Percentiles rank a stretch among this genome's conserved stretches.
phyloP scores from a whole-genome alignment of 2,329 filamentous ascomycete genomes.

The Pseudogymnoascus sp. region DNA sequence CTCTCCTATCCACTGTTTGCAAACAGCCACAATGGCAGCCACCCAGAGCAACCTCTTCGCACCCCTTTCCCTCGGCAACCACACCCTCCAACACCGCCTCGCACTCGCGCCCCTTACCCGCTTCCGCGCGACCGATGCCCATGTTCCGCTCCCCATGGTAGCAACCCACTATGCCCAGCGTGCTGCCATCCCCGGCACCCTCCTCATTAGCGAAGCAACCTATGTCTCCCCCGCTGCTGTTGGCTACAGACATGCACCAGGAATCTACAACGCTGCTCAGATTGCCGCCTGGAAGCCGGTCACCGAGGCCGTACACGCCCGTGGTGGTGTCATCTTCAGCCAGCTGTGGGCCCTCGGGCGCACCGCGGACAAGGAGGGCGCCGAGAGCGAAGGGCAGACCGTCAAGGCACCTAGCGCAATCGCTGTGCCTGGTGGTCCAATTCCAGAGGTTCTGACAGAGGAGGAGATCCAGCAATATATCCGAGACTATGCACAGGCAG shows the following conservation, averaged over 20 bases:
- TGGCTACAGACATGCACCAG: slow-evolving; percentile 43
- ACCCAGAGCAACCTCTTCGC: slow-evolving; percentile 29
- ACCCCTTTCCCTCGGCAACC: slow-evolving; percentile 33
- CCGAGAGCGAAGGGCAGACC: slow-evolving; percentile 12
- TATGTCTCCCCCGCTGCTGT: slow-evolving; percentile 38
- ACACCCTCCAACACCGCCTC: slow-evolving; percentile 35
- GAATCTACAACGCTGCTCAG: slow-evolving; percentile 45
- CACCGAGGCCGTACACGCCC: slow-evolving; percentile 49
- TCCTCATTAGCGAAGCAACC: slow-evolving; percentile 48
- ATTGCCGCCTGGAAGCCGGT: slow-evolving; percentile 49
- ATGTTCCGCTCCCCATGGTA: slow-evolving; percentile 36
- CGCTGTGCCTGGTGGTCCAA: slow-evolving; percentile 17
- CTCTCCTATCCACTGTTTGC: neutral
- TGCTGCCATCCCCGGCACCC: slow-evolving; percentile 37
- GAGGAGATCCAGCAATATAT: slow-evolving; percentile 27
- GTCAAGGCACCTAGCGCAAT: slow-evolving; percentile 15
- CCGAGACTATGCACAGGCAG: slow-evolving; percentile 32
- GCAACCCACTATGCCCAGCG: slow-evolving; percentile 45
- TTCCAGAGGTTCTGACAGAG: slow-evolving; percentile 30
- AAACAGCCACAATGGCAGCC: slow-evolving; percentile 4
- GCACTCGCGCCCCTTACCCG: slow-evolving; percentile 49
- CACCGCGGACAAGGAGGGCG: slow-evolving; percentile 23
- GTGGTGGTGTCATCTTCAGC: slow-evolving; percentile 47
- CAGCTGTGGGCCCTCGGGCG: slow-evolving; percentile 56
- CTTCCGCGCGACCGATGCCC: slow-evolving; percentile 35